A percentile compares a stretch with the other conserved stretches of the same genome.
These are phyloP conservation scores for Ophiobolus disseminans DNA, from an alignment of 2,329 filamentous ascomycete genomes.

Conservation along the genomic window DNA sequence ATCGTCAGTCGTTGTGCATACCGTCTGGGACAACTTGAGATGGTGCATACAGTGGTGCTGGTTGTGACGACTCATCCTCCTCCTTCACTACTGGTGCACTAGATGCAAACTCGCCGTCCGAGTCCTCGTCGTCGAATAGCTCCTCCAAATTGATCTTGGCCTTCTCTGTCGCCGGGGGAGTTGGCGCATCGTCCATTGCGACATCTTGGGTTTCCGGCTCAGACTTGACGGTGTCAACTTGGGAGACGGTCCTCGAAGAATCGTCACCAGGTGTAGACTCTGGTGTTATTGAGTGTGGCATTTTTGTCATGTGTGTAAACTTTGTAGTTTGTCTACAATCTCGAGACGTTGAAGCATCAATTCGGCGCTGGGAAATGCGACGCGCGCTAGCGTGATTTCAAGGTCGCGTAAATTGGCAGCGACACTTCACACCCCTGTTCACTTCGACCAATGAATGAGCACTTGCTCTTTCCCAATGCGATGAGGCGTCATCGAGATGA, in stretches of 20 bases:
- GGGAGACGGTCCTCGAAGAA: slow-evolving; percentile 46
- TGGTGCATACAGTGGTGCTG: slow-evolving; percentile 49
- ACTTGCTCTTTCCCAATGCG: slow-evolving; percentile 17
- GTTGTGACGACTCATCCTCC: slow-evolving; percentile 48
- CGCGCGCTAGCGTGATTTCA: slow-evolving; percentile 28
- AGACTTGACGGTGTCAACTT: slow-evolving; percentile 42
- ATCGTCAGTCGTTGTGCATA: slow-evolving; percentile 20
- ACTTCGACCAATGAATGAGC: not conserved
- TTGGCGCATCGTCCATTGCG: slow-evolving; percentile 40
- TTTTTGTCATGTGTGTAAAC: slow-evolving; percentile 25
- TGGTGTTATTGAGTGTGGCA: slow-evolving; percentile 57
- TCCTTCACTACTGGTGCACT: slow-evolving; percentile 57
- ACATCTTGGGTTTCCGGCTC: slow-evolving; percentile 39
- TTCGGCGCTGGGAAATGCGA: slow-evolving; percentile 24
- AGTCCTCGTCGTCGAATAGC: slow-evolving; percentile 65
- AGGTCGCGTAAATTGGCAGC: slow-evolving; percentile 25
- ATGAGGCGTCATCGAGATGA: slow-evolving; percentile 15
- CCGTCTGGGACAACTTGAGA: not conserved
- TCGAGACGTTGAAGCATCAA: too few relatives aligned
- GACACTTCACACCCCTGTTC: slow-evolving; percentile 10
- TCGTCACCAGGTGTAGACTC: slow-evolving; percentile 49
- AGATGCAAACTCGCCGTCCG: slow-evolving; percentile 65
- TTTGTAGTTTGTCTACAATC: slow-evolving; percentile 4
- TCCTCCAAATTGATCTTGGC: slow-evolving; percentile 59
- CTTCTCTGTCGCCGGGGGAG: slow-evolving; percentile 36